Evolutionary conservation across 2,329 filamentous ascomycete species (phyloP), one percentile per base, ranked within the genome.

Genomic region (Leptographium wingfieldii): DNA sequence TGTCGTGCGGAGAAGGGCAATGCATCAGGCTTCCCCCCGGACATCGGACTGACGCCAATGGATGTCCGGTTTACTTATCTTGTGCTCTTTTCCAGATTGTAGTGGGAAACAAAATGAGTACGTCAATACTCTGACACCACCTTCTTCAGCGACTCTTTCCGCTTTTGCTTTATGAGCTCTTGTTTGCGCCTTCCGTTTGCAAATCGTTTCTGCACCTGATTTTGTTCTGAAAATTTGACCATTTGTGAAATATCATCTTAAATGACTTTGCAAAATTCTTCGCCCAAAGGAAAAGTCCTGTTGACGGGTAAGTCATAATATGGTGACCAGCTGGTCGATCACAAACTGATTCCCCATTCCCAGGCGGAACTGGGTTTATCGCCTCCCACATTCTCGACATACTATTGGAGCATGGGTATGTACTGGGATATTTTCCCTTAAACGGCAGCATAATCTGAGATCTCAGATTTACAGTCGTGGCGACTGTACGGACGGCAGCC

Each of bases 341-440:
- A 7, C 43, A 46, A 2, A 22, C 43, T 46, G 43, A 46, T 6
- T 7, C 16, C 14, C 19, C 40, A 7, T 43, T 19, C 16, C 19
- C 19, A 46, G 43, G 74, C 76, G 79, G 76, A 2, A 77, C 73
- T 29, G 78, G 79, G 52, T 81, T 81, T 67, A 80, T 82, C 57
- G 79, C 78, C 33, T 78, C 78, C 2, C 78, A 81, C 59, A 68
- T 81, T 40, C 72, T 81, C 6, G 76, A 80, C 58, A 67, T 69
- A 16, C 69, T 82, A 4, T 68, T 81, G 25, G 68, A 73, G 3
- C 70, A 70, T 7, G 73, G 73, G 69, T 75, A 69, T n/a, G 6
- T n/a, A 19, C 7, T 4, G 7, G 5, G 7, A 7, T 6, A n/a
- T n/a, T 3, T 6, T 5, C 43, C 43, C 16, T 3, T 3, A 16